phyloP scores from a whole-genome alignment of 176 grass and related monocot genomes.

The Elymus sibiricus region DNA sequence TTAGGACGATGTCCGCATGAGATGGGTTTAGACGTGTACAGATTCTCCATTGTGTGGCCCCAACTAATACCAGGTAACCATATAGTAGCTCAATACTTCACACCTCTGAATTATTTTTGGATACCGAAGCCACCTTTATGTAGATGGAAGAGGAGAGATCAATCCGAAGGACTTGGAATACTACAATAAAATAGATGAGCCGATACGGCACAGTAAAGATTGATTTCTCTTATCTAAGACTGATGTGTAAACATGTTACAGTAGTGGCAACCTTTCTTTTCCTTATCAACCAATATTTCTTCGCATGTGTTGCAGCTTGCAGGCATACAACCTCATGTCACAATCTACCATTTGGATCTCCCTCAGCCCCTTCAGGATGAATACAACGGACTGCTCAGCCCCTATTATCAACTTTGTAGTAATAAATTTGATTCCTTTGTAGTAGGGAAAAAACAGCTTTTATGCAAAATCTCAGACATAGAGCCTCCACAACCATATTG shows the following conservation, averaged over 20 bases:
- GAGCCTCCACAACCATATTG: no score
- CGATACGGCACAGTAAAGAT: conserved; percentile 42
- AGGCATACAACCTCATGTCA: conserved; percentile 73
- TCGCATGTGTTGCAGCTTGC: neutral
- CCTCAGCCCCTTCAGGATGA: conserved; percentile 63
- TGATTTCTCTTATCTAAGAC: neutral
- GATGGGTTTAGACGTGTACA: conserved; percentile 67
- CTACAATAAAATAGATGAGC: conserved; percentile 77
- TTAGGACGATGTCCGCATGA: conserved; percentile 78
- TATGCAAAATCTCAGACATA: no score
- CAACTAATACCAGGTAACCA: conserved; percentile 55
- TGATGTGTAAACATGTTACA: neutral
- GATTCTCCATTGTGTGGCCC: conserved; percentile 77
- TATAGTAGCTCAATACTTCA: neutral
- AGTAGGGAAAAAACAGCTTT: no score
- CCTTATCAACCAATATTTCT: neutral
- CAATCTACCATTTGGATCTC: conserved; percentile 75
- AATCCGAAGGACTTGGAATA: conserved; percentile 13
- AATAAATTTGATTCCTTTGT: no score
- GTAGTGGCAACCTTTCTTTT: neutral
- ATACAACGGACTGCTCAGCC: conserved; percentile 52
- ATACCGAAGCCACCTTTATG: neutral
- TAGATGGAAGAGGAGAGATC: neutral
- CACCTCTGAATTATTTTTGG: neutral
- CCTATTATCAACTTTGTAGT: no score